These are phyloP conservation scores for Kuraishia ogatae DNA, from an alignment of 805 yeast species.

Conservation along the genomic window DNA sequence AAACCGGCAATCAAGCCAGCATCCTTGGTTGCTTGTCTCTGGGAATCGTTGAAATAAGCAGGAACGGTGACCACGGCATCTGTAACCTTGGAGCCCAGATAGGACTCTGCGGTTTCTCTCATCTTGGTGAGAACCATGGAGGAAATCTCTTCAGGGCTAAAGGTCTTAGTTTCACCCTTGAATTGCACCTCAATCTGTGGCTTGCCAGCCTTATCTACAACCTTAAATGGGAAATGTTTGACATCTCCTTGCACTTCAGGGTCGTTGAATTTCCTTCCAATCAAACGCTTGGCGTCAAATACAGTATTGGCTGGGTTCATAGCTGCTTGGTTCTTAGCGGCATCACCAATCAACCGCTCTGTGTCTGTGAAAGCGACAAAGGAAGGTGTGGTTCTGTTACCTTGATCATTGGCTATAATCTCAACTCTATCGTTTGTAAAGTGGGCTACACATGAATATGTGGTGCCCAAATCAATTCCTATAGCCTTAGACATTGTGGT, in stretches of 20 bases:
- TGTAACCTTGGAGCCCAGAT: slow-evolving; percentile 73
- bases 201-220: slow-evolving; percentile 64
- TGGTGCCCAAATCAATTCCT: slow-evolving; percentile 79
- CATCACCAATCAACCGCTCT: slow-evolving; percentile 91
- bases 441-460: slow-evolving; percentile 93
- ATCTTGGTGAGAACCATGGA: slow-evolving; percentile 87
- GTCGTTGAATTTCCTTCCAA: slow-evolving; percentile 82
- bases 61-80: slow-evolving; percentile 97
- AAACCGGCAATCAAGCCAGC: slow-evolving; percentile 96
- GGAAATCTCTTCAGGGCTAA: slow-evolving; percentile 92
- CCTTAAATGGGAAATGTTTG: slow-evolving; percentile 81
- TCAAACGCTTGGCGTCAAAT: slow-evolving; percentile 85
- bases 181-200: slow-evolving; percentile 80
- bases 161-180: slow-evolving; percentile 77
- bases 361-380: slow-evolving; percentile 91
- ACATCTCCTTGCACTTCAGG: slow-evolving; percentile 75
- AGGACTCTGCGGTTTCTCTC: slow-evolving; percentile 86
- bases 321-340: slow-evolving; percentile 96
- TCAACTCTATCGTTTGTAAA: slow-evolving; percentile 87
- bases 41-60: slow-evolving; percentile 95
- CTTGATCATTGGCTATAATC: slow-evolving; percentile 95
- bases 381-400: slow-evolving; percentile 96
- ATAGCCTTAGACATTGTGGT: slow-evolving; percentile 31
- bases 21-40: slow-evolving; percentile 97
- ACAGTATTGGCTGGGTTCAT: slow-evolving; percentile 87